Base-by-base conservation (phyloP, 2,329 filamentous ascomycete species). In the Bipolaris victoriae region DNA sequence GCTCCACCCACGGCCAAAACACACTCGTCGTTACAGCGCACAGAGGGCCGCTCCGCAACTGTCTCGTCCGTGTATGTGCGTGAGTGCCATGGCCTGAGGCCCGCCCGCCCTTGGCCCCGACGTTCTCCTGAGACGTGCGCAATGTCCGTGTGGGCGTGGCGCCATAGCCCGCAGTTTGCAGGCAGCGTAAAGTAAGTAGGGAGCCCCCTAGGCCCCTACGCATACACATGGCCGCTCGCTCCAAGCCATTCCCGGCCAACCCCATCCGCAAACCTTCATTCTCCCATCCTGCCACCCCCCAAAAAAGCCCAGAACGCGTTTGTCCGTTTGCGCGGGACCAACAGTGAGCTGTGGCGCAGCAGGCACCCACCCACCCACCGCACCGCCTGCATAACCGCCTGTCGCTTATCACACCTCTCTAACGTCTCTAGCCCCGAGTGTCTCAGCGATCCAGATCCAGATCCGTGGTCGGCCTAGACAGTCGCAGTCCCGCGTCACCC, bases 51-150 rank as follows among this genome's bases (percentile, higher is more conserved):
- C 53, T 56, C 50, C 53, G 52, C 55, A 46, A 20, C 60, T 55
- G 57, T 62, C 58, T 55, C 52, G 48, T 29, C 43, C 24, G 35
- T 33, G 35, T 55, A 49, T 52, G 46, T 26, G 35, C 52, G 50
- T 51, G 47, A 44, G 44, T 43, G 36, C 53, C 41, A 43, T 47
- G 37, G 36, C 39, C 46, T 29, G 26, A 29, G 26, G 26, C 26
- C 26, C 26, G 26, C 26, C 26, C 26, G 59, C 58, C 59, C 69
- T 64, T 64, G 65, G 57, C 52, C 33, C 52, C 44, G 44, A 63
- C 35, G 49, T 62, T 65, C 68, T 66, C 67, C 67, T 71, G 67
- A 71, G 65, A 70, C 67, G 63, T 62, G 61, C 57, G 54, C 52
- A n/a, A 26, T 39, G 60, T 53, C 60, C 57, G 55, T 61, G 49